These are phyloP conservation scores for Soucietia sequanensis DNA, from an alignment of 805 yeast species.

Conservation along the genomic window DNA sequence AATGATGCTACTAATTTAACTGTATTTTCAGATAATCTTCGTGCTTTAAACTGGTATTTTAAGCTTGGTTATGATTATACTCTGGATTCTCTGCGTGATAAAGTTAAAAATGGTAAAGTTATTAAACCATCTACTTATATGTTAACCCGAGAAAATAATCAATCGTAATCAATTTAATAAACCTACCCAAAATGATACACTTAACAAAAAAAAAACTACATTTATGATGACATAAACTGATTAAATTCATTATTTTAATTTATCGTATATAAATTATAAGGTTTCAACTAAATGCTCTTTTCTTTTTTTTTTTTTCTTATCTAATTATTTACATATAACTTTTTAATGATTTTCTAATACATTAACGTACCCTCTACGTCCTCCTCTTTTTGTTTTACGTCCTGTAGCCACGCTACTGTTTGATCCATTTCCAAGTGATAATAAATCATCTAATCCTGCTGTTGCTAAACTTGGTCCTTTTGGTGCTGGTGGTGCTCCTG, in stretches of 20 bases:
- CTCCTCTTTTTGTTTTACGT: slow-evolving; percentile 27
- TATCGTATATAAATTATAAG: no score
- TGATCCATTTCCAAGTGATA: slow-evolving; percentile 28
- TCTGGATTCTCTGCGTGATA: slow-evolving; percentile 46
- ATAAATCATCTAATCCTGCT: slow-evolving; percentile 42
- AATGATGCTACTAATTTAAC: slow-evolving; percentile 41
- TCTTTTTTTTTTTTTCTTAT: no score
- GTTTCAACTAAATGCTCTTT: no score
- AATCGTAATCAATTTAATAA: no score
- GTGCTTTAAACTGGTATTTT: slow-evolving; percentile 45
- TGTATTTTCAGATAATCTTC: slow-evolving; percentile 47
- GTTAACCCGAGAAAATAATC: background rate
- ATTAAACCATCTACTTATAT: slow-evolving; percentile 31
- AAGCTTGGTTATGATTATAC: slow-evolving; percentile 37
- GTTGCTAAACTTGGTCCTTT: slow-evolving; percentile 26
- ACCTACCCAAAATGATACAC: no score
- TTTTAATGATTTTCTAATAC: slow-evolving; percentile 25
- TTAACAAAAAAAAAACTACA: no score
- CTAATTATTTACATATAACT: no score
- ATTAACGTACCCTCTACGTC: slow-evolving; percentile 35
- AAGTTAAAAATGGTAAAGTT: slow-evolving; percentile 38
- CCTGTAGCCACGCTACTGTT: slow-evolving; percentile 13
- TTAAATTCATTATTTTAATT: no score
- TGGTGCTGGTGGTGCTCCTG: slow-evolving; percentile 5
- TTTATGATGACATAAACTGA: no score